Evolutionary conservation across 331 rosid species (phyloP).

Genomic region (Quercus tomentella): DNA sequence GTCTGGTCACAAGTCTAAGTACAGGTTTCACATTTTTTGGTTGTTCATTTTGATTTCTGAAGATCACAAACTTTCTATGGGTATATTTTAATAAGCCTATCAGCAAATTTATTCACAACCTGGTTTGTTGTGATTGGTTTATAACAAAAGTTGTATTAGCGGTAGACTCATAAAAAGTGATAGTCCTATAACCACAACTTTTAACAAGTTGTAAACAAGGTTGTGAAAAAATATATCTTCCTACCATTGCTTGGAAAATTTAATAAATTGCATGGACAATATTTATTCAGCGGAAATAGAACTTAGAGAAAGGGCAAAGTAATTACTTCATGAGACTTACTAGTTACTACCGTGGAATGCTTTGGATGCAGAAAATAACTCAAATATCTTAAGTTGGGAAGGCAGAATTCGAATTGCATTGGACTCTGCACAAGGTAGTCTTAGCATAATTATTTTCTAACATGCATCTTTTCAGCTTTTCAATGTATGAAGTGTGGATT

Average conservation of each 20-base stretch:
- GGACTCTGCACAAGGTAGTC: slow-evolving; percentile 45
- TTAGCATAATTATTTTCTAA: background rate
- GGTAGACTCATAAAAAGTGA: too few relatives aligned
- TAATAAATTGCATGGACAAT: background rate
- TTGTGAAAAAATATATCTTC: background rate
- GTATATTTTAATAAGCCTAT: too few relatives aligned
- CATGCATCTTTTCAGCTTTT: background rate
- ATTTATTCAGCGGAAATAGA: too few relatives aligned
- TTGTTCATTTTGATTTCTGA: background rate
- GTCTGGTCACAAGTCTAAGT: slow-evolving; percentile 15
- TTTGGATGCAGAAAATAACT: background rate
- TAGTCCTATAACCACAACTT: background rate
- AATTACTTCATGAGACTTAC: too few relatives aligned
- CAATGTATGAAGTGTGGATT: background rate
- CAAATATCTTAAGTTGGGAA: slow-evolving; percentile 41
- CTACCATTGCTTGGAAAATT: too few relatives aligned
- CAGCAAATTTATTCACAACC: too few relatives aligned
- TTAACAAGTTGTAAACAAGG: background rate
- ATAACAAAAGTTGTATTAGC: too few relatives aligned
- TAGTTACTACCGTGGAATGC: too few relatives aligned
- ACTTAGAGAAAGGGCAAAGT: too few relatives aligned
- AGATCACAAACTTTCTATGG: too few relatives aligned
- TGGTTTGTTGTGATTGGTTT: too few relatives aligned
- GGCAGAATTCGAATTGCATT: slow-evolving; percentile 49
- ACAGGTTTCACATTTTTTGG: background rate